Conservation (phyloP, 352 stramenopile species). For the Poterioochromonas sp. region DNA sequence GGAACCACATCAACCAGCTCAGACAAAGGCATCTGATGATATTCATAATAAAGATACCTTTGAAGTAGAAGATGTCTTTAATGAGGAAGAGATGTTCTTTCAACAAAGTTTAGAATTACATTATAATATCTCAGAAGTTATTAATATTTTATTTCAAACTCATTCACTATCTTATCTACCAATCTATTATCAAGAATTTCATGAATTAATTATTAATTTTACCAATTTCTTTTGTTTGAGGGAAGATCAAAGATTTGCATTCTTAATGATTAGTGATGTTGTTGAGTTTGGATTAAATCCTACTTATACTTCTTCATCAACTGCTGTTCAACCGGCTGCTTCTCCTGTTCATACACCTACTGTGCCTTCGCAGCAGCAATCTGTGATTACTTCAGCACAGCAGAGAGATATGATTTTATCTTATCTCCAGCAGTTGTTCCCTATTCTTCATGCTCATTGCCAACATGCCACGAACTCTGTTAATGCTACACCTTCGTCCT, state of each 20-base stretch:
- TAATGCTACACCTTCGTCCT: not conserved
- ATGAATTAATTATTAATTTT: constrained; percentile 13
- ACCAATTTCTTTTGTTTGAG: not conserved
- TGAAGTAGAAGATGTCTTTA: not conserved
- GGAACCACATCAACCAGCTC: not conserved
- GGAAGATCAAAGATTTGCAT: constrained; percentile 21
- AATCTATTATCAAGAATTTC: not conserved
- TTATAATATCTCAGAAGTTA: constrained; percentile 20
- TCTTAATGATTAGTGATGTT: constrained; percentile 17
- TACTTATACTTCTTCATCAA: not conserved
- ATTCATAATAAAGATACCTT: too few relatives aligned
- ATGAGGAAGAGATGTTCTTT: not conserved
- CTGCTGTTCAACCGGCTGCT: not conserved
- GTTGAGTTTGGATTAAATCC: not conserved
- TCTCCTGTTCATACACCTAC: not conserved
- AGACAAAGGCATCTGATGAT: not conserved
- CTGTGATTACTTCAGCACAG: not conserved
- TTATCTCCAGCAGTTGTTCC: not conserved
- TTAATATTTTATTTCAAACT: constrained; percentile 3
- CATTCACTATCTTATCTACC: not conserved
- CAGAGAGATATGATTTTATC: not conserved
- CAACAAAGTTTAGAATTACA: constrained; percentile 9
- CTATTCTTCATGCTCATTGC: not conserved
- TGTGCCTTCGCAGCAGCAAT: not conserved
- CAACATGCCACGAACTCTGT: not conserved